Evolutionary conservation across 225 moss, liverwort and hornwort species (phyloP), one percentile per base, ranked within the genome.

Genomic region (Sphagnum tenellum): DNA sequence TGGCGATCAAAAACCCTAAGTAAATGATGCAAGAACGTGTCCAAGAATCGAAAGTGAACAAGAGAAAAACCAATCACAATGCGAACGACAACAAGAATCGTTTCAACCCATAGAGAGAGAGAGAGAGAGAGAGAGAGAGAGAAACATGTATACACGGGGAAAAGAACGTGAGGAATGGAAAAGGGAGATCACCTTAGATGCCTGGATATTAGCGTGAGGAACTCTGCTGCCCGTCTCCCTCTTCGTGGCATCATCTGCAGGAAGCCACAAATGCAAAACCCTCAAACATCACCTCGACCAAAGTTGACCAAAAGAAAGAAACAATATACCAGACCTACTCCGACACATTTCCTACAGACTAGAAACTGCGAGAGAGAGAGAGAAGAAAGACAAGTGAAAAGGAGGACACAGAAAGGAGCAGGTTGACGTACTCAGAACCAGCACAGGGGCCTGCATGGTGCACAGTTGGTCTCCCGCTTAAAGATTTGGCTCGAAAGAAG

Each of bases 381-480:
- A 29, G 29, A 57, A 48, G 11, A 57, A 29, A 10, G 45, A 57
- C 45, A n/a, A 5, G 45, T 47, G 45, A 3, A 46, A 3, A 57
- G 45, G n/a, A 12, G 45, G 14, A 59, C 3, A 3, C 29, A 7
- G 44, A 44, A 45, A 66, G 11, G 45, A 29, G 0, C 0, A 5
- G 44, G 7, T 62, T 3, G 51, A 78, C 84, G n/a, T 76, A 87
- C 84, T 90, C 69, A 94, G 76, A 60, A 90, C 88, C 46, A 88
- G 69, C 81, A 90, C 86, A 69, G 90, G 90, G 29, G 90, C 88
- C 77, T 94, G 90, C 91, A 91, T 90, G 73, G 68, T 67, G 77
- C 29, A 29, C 29, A 29, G 29, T 29, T 29, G 29, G 29, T 29
- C 29, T 29, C 29, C 1, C 29, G 29, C 29, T 29, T 29, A 0